Evolutionary conservation across 495 filamentous ascomycete genomes (phyloP).

Genomic region (Penicillium roqueforti): DNA sequence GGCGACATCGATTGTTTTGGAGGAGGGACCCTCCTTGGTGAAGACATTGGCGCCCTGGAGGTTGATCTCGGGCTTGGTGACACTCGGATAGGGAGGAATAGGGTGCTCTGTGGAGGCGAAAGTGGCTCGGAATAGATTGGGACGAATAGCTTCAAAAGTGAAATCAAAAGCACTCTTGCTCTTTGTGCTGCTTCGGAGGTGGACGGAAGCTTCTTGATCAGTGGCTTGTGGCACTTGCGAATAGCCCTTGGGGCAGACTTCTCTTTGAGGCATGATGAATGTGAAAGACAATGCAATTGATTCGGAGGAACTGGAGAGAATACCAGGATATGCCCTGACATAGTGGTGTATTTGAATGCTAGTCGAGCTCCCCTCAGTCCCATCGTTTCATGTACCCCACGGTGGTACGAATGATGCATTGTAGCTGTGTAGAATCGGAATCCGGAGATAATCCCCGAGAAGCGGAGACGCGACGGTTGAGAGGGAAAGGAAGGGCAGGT

Average conservation of each 20-base stretch:
- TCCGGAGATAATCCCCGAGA: conserved; percentile 33
- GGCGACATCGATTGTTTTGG: conserved; percentile 44
- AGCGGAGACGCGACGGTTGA: not conserved
- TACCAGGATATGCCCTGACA: conserved; percentile 5
- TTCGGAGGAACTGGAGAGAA: conserved; percentile 9
- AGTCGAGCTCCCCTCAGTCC: not conserved
- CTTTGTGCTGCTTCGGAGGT: conserved; percentile 39
- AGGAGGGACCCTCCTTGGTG: conserved; percentile 23
- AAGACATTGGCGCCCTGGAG: conserved; percentile 25
- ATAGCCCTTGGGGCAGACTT: conserved; percentile 45
- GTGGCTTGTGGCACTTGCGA: conserved; percentile 21
- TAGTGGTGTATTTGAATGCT: conserved; percentile 31
- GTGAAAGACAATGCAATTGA: conserved; percentile 4
- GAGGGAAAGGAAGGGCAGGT: not conserved
- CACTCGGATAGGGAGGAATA: conserved; percentile 57
- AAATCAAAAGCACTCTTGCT: conserved; percentile 45
- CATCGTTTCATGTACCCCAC: not conserved
- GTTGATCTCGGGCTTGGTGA: conserved; percentile 41
- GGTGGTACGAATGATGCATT: not conserved
- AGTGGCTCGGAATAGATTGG: conserved; percentile 60
- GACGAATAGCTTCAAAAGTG: conserved; percentile 53
- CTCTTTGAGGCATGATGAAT: conserved; percentile 52
- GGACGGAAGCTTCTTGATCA: conserved; percentile 27
- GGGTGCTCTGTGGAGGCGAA: conserved; percentile 56
- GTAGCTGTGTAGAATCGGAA: conserved; percentile 20